phyloP scores from a whole-genome alignment of 2,329 filamentous ascomycete genomes.

The Beauveria caledonica region DNA sequence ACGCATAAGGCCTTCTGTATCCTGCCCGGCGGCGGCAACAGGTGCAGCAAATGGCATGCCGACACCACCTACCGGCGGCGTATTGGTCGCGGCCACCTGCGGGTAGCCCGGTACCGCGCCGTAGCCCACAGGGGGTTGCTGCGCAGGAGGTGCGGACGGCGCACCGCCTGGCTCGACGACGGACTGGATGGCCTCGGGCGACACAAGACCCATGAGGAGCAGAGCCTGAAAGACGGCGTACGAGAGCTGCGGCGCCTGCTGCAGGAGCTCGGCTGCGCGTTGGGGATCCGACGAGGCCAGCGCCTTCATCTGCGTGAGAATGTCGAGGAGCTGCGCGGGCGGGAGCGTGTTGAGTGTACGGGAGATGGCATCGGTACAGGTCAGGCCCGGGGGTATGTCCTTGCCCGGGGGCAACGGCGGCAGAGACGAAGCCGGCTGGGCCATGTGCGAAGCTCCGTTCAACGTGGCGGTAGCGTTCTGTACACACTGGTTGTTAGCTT shows the following conservation, averaged over 20 bases:
- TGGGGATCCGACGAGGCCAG: conserved; percentile 74
- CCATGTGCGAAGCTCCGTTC: conserved; percentile 22
- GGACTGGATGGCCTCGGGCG: conserved; percentile 70
- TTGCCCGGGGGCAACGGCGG: conserved; percentile 78
- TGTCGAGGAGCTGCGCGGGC: conserved; percentile 82
- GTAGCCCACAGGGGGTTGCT: conserved; percentile 22
- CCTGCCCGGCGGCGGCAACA: conserved; percentile 33
- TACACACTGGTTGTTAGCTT: neutral
- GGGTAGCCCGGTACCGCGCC: conserved; percentile 22
- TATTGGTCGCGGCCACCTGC: conserved; percentile 33
- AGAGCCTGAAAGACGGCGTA: conserved; percentile 95
- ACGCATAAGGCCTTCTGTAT: conserved; percentile 66
- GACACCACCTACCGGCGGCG: conserved; percentile 37
- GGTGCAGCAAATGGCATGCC: conserved; percentile 39
- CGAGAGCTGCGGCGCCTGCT: conserved; percentile 82
- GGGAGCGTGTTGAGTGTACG: conserved; percentile 81
- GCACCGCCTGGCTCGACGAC: conserved; percentile 57
- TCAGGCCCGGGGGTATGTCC: conserved; percentile 74
- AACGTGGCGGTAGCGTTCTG: conserved; percentile 19
- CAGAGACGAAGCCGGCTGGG: conserved; percentile 42
- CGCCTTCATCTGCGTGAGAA: conserved; percentile 88
- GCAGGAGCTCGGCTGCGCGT: conserved; percentile 77
- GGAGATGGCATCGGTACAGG: conserved; percentile 84
- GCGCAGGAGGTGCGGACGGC: conserved; percentile 31
- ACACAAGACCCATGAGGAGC: conserved; percentile 85